These are phyloP conservation scores for Gamarada debralockiae DNA, from an alignment of 495 filamentous ascomycete species.

Conservation along the genomic window DNA sequence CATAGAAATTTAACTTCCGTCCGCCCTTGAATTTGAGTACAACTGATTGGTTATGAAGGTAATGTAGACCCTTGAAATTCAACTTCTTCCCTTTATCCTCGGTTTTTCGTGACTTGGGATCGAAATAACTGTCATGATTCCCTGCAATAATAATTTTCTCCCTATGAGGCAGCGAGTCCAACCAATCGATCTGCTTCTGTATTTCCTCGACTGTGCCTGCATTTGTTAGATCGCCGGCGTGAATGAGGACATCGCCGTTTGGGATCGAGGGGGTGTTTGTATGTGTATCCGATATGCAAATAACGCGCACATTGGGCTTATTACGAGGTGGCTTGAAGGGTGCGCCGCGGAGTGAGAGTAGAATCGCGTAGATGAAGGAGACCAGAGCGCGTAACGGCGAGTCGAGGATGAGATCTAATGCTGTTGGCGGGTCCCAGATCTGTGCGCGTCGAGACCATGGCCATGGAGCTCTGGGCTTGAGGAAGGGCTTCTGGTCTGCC, in stretches of 20 bases:
- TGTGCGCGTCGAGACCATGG: slow-evolving; percentile 1
- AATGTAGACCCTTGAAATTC: slow-evolving; percentile 44
- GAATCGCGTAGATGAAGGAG: slow-evolving; percentile 50
- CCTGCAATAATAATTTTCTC: slow-evolving; percentile 83
- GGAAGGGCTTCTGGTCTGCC: slow-evolving; percentile 9
- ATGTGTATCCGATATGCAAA: slow-evolving; percentile 92
- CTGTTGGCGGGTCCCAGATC: slow-evolving; percentile 47
- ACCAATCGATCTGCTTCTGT: slow-evolving; percentile 76
- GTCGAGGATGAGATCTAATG: slow-evolving; percentile 43
- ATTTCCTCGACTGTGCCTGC: slow-evolving; percentile 68
- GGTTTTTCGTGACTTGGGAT: slow-evolving; percentile 41
- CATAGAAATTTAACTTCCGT: slow-evolving; percentile 49
- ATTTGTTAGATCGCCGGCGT: slow-evolving; percentile 81
- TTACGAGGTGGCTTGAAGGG: slow-evolving; percentile 49
- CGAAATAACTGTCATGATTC: slow-evolving; percentile 88
- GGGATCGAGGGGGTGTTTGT: slow-evolving; percentile 56
- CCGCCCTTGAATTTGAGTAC: slow-evolving; percentile 47
- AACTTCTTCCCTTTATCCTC: slow-evolving; percentile 35
- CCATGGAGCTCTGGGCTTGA: background rate
- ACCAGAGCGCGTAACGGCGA: slow-evolving; percentile 42
- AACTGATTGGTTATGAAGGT: slow-evolving; percentile 43
- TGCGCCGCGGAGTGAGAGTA: slow-evolving; percentile 60
- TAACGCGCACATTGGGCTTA: slow-evolving; percentile 60
- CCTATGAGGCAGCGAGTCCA: slow-evolving; percentile 62
- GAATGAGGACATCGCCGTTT: slow-evolving; percentile 80